phyloP scores from a whole-genome alignment of 345 rosid genomes.

The Acer yangbiense region DNA sequence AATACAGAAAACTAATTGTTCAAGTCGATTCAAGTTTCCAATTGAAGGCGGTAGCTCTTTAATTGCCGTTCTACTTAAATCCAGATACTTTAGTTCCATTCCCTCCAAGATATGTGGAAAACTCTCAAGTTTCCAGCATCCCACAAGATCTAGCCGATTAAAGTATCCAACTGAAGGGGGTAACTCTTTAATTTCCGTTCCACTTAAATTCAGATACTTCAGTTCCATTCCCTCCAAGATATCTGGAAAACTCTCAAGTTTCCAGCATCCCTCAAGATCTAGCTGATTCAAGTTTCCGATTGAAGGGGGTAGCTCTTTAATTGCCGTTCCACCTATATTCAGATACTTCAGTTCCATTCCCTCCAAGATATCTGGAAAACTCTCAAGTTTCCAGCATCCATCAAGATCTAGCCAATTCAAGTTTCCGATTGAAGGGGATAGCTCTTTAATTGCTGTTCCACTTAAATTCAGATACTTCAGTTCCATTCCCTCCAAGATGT shows the following conservation, averaged over 20 bases:
- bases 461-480: too few species aligned
- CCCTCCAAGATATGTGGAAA: constrained; percentile 28
- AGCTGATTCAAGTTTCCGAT: neutral
- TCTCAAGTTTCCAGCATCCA: constrained; percentile 32
- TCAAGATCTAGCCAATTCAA: constrained; percentile 7
- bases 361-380: constrained; percentile 31
- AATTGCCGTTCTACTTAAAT: too few species aligned
- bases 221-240: constrained; percentile 21
- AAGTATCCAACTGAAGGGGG: too few species aligned
- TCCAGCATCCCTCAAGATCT: constrained; percentile 24
- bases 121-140: constrained; percentile 33
- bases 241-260: constrained; percentile 36
- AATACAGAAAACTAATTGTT: too few species aligned
- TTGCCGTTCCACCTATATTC: too few species aligned
- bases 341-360: constrained; percentile 8
- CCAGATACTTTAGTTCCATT: constrained; percentile 4
- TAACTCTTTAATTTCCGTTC: too few species aligned
- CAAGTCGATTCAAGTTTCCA: too few species aligned
- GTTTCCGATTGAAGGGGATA: too few species aligned
- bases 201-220: too few species aligned
- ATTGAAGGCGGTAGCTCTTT: too few species aligned
- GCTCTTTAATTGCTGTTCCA: too few species aligned
- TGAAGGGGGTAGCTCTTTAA: too few species aligned
- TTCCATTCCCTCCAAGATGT: constrained; percentile 23
- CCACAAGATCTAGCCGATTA: neutral